A percentile compares a stretch with the other conserved stretches of the same genome.
phyloP scores from a whole-genome alignment of 805 yeast genomes.

The Aciculoconidium aculeatum region DNA sequence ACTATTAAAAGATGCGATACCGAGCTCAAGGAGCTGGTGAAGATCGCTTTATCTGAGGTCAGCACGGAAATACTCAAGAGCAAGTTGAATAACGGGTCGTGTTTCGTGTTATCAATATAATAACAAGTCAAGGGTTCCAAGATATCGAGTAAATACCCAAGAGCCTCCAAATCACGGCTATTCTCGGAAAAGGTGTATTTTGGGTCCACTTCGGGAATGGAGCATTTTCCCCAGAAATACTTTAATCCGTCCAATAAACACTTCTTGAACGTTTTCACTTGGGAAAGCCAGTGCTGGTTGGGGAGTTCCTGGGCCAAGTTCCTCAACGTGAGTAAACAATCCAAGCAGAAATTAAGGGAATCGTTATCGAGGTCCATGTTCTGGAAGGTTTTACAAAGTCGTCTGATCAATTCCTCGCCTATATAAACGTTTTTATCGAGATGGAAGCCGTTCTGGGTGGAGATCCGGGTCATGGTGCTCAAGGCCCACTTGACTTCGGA shows the following conservation, averaged over 20 bases:
- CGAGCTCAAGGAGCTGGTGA: conserved; percentile 67
- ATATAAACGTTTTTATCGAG: conserved; percentile 39
- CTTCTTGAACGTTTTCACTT: conserved; percentile 41
- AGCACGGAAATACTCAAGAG: conserved; percentile 46
- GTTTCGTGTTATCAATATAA: conserved; percentile 64
- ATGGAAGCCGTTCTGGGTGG: conserved; percentile 15
- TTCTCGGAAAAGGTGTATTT: conserved; percentile 16
- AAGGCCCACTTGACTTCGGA: conserved; percentile 72
- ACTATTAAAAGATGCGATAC: conserved; percentile 67
- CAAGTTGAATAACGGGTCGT: conserved; percentile 60
- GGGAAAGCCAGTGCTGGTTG: conserved; percentile 73
- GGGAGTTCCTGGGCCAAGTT: conserved; percentile 79
- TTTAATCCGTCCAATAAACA: conserved; percentile 42
- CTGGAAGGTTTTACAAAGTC: conserved; percentile 31
- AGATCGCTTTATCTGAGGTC: conserved; percentile 61
- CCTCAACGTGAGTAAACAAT: conserved; percentile 63
- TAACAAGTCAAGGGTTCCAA: conserved; percentile 82
- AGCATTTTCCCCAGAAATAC: conserved; percentile 23
- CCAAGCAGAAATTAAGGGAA: conserved; percentile 24
- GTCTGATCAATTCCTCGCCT: conserved; percentile 35
- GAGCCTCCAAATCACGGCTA: conserved; percentile 51
- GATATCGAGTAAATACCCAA: conserved; percentile 67
- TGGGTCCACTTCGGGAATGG: conserved; percentile 27
- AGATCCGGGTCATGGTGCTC: conserved; percentile 44
- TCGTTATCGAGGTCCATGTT: conserved; percentile 12